Evolutionary conservation across 441 rosid species (phyloP).

Genomic region (Pelargonium myrrhifolium): DNA sequence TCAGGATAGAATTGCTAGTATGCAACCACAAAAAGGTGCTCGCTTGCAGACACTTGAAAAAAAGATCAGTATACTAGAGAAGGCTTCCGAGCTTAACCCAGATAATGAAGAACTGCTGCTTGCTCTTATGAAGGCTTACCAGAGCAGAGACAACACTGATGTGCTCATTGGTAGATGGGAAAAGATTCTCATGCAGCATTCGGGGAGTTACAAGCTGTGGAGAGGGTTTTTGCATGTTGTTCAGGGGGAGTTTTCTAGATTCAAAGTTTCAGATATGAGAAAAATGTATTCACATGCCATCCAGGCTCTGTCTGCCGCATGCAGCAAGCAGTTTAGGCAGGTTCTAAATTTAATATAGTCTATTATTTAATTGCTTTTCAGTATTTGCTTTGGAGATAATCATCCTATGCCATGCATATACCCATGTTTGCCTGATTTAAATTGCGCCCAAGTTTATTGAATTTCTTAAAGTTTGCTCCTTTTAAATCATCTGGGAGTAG

Average conservation of each 20-base stretch:
- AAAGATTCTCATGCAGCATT: constrained; percentile 57
- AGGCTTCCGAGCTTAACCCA: constrained; percentile 79
- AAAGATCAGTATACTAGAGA: constrained; percentile 88
- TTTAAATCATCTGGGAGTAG: neutral
- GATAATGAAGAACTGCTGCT: constrained; percentile 72
- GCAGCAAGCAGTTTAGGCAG: constrained; percentile 94
- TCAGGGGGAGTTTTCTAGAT: constrained; percentile 86
- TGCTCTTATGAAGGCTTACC: constrained; percentile 75
- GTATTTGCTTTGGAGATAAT: constrained; percentile 12
- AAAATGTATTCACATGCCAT: constrained; percentile 84
- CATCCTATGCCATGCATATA: neutral
- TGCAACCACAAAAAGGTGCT: constrained; percentile 75
- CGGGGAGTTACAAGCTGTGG: constrained; percentile 70
- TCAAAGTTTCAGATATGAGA: constrained; percentile 84
- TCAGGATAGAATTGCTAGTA: constrained; percentile 70
- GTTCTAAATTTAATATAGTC: constrained; percentile 50
- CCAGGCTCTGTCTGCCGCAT: constrained; percentile 69
- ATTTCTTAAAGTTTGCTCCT: neutral
- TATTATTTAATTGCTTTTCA: constrained; percentile 15
- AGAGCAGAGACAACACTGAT: constrained; percentile 66
- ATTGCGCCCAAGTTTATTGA: neutral
- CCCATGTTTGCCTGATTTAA: neutral
- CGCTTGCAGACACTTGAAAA: constrained; percentile 80
- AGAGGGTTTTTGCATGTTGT: constrained; percentile 68
- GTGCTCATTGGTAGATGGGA: constrained; percentile 78